phyloP scores from a whole-genome alignment of 129 eudicot species.

The Rutidosis leptorrhynchoides region DNA sequence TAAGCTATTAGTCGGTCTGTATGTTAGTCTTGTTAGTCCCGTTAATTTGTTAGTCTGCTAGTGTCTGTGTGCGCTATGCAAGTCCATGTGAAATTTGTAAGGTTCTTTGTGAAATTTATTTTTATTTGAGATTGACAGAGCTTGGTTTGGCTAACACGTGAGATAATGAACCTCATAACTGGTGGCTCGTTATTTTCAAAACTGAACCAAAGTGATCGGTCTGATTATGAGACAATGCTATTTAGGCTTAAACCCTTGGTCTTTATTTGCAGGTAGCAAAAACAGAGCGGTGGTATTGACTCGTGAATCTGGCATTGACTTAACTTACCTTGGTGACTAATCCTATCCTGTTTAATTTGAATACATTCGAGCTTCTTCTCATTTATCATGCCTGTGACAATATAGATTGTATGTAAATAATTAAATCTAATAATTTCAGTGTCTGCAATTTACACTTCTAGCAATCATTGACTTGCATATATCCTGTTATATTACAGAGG shows the following conservation, averaged over 20 bases:
- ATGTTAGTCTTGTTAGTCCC: too few relatives aligned
- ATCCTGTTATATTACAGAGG: background rate
- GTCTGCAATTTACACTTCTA: background rate
- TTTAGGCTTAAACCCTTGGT: background rate
- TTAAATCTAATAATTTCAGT: background rate
- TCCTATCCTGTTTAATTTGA: conserved; percentile 50
- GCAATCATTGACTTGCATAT: background rate
- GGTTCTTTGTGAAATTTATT: conserved; percentile 34
- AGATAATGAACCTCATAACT: background rate
- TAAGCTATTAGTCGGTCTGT: too few relatives aligned
- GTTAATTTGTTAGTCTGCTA: too few relatives aligned
- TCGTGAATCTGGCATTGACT: conserved; percentile 67
- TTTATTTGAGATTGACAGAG: background rate
- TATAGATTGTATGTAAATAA: conserved; percentile 8
- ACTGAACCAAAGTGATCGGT: background rate
- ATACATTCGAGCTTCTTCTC: background rate
- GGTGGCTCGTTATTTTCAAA: background rate
- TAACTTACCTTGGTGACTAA: conserved; percentile 60
- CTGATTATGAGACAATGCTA: conserved; percentile 1
- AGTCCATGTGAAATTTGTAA: conserved; percentile 91
- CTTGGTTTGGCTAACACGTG: conserved; percentile 1
- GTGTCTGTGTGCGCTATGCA: too few relatives aligned
- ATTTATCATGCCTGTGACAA: background rate
- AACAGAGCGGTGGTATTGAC: conserved; percentile 65
- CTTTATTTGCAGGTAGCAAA: conserved; percentile 53